Evolutionary conservation across 2,329 filamentous ascomycete genomes (phyloP).

Genomic region (Hymenoscyphus scutula): DNA sequence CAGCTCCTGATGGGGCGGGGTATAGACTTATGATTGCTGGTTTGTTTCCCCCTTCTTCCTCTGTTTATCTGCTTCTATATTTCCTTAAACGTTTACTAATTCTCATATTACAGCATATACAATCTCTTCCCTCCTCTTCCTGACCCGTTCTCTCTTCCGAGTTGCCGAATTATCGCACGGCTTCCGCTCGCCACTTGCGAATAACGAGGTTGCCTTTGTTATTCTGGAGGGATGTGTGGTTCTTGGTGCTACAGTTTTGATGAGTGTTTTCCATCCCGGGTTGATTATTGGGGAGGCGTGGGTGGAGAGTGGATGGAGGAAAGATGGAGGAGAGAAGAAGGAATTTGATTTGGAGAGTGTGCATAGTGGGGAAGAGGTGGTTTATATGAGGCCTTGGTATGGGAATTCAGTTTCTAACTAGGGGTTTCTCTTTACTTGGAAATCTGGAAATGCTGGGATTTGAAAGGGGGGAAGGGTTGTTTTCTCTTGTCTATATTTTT

Average conservation of each 20-base stretch:
- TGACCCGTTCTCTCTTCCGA: conserved; percentile 55
- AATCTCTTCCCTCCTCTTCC: conserved; percentile 47
- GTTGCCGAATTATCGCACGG: conserved; percentile 56
- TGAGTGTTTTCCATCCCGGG: conserved; percentile 38
- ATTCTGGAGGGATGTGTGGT: conserved; percentile 43
- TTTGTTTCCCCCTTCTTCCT: not conserved
- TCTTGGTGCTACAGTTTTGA: conserved; percentile 29
- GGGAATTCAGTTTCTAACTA: no score
- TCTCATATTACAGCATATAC: conserved; percentile 38
- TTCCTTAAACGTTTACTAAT: not conserved
- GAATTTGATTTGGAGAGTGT: conserved; percentile 8
- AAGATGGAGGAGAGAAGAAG: not conserved
- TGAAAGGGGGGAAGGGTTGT: no score
- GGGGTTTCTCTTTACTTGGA: no score
- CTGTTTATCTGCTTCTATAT: not conserved
- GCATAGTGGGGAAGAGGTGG: not conserved
- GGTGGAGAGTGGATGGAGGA: conserved; percentile 10
- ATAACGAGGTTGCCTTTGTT: conserved; percentile 45
- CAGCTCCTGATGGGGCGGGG: not conserved
- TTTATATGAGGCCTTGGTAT: conserved; percentile 14
- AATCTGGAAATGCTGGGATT: no score
- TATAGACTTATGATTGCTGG: conserved; percentile 2
- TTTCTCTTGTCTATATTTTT: no score
- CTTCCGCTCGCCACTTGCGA: conserved; percentile 49
- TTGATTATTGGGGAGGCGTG: conserved; percentile 15